phyloP scores from a whole-genome alignment of 2,329 filamentous ascomycete species.

The Teratosphaeria gauchensis region DNA sequence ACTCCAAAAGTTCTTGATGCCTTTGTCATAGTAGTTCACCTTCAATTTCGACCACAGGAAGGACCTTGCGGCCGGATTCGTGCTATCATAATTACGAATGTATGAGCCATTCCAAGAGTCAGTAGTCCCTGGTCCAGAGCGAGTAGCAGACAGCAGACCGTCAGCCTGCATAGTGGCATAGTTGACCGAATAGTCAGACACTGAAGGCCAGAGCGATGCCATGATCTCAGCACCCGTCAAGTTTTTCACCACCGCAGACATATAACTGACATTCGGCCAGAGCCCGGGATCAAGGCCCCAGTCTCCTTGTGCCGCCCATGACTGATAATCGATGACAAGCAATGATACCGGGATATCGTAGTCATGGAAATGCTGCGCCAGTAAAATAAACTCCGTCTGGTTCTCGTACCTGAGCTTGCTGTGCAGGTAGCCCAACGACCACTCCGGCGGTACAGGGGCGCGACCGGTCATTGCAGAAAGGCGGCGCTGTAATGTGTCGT shows the following conservation, averaged over 20 bases:
- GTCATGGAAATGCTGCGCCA: constrained; percentile 22
- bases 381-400: constrained; percentile 20
- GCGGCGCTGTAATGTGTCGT: constrained; percentile 20
- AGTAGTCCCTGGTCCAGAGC: constrained; percentile 21
- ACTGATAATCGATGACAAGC: constrained; percentile 25
- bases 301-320: constrained; percentile 25
- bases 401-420: constrained; percentile 26
- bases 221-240: constrained; percentile 26
- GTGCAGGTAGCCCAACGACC: constrained; percentile 23
- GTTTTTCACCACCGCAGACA: constrained; percentile 20
- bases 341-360: constrained; percentile 23
- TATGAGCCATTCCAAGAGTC: constrained; percentile 24
- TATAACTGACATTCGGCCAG: constrained; percentile 21
- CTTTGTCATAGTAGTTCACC: constrained; percentile 23
- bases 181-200: constrained; percentile 20
- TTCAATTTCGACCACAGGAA: constrained; percentile 23
- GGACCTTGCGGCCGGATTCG: constrained; percentile 21
- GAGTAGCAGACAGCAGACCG: constrained; percentile 19
- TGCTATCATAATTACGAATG: constrained; percentile 25
- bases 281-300: constrained; percentile 21
- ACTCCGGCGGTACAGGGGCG: constrained; percentile 22
- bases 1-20: constrained; percentile 26
- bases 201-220: constrained; percentile 25
- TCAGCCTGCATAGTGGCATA: constrained; percentile 20
- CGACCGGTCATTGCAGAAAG: constrained; percentile 21